Evolutionary conservation across 192 early-diverging fungal genomes (phyloP).

Genomic region (Entomortierella beljakovae): DNA sequence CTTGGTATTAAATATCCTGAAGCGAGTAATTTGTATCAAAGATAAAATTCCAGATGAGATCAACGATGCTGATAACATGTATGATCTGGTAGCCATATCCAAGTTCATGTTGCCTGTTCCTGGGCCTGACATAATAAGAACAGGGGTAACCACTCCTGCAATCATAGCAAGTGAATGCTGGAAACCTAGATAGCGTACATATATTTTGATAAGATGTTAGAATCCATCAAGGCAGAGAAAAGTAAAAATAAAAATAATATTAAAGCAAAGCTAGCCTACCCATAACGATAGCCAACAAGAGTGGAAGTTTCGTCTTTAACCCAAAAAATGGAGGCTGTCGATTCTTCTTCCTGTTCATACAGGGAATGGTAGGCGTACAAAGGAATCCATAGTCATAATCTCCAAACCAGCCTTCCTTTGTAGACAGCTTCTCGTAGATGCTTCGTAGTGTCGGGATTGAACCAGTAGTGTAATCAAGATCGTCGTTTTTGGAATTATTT

Average conservation of each 20-base stretch:
- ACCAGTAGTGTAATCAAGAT: slow-evolving; percentile 35
- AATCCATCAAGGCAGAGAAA: background rate
- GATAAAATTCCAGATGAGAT: slow-evolving; percentile 61
- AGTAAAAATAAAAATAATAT: background rate
- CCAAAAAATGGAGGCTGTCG: slow-evolving; percentile 61
- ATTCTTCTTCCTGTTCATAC: slow-evolving; percentile 35
- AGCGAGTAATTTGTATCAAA: slow-evolving; percentile 58
- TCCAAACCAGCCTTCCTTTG: slow-evolving; percentile 60
- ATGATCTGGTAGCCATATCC: slow-evolving; percentile 40
- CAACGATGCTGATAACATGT: slow-evolving; percentile 59
- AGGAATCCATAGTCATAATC: slow-evolving; percentile 56
- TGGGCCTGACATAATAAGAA: slow-evolving; percentile 57
- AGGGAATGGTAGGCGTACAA: slow-evolving; percentile 57
- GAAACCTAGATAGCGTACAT: slow-evolving; percentile 18
- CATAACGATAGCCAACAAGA: slow-evolving; percentile 58
- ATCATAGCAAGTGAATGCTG: slow-evolving; percentile 47
- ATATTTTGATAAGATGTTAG: too few species aligned
- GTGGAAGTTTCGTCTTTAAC: slow-evolving; percentile 57
- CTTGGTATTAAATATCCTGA: slow-evolving; percentile 55
- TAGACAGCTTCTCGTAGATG: slow-evolving; percentile 38
- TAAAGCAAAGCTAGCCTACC: slow-evolving; percentile 35
- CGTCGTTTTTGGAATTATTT: slow-evolving; percentile 16
- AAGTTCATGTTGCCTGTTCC: slow-evolving; percentile 59
- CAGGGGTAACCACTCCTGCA: slow-evolving; percentile 61
- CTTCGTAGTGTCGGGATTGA: slow-evolving; percentile 19